These are phyloP conservation scores for Xylariales sp. DNA, from an alignment of 2,329 filamentous ascomycete genomes.

Conservation along the genomic window DNA sequence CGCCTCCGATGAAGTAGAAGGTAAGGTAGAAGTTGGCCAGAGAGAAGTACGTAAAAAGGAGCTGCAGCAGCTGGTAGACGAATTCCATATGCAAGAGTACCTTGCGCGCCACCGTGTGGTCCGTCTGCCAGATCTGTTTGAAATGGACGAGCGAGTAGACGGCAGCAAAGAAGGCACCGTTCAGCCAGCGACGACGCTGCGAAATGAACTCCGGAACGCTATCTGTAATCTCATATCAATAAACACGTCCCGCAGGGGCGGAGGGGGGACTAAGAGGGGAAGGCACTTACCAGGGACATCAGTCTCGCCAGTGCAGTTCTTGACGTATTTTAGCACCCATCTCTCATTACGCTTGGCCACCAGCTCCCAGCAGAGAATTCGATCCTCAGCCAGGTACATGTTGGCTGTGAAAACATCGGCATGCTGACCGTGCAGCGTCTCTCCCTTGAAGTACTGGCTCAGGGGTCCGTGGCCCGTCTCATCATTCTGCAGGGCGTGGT, in stretches of 20 bases:
- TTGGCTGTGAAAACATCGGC: slow-evolving; percentile 98
- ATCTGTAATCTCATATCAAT: too few relatives aligned
- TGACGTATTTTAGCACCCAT: slow-evolving; percentile 98
- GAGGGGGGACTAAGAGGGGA: too few relatives aligned
- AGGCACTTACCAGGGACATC: slow-evolving; percentile 80
- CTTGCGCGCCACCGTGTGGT: slow-evolving; percentile 87
- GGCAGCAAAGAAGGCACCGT: slow-evolving; percentile 97
- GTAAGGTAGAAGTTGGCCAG: slow-evolving; percentile 98
- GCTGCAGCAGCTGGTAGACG: slow-evolving; percentile 86
- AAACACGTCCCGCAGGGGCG: too few relatives aligned
- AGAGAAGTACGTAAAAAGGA: slow-evolving; percentile 96
- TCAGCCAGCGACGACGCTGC: slow-evolving; percentile 93
- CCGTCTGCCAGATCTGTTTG: slow-evolving; percentile 86
- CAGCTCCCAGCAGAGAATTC: slow-evolving; percentile 93
- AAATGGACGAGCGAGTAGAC: slow-evolving; percentile 97
- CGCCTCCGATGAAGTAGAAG: slow-evolving; percentile 96
- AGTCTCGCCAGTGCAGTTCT: slow-evolving; percentile 92
- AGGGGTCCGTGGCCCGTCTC: slow-evolving; percentile 89
- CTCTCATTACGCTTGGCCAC: slow-evolving; percentile 91
- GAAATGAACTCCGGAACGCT: slow-evolving; percentile 95
- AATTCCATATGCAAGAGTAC: slow-evolving; percentile 92
- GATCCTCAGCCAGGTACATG: slow-evolving; percentile 98
- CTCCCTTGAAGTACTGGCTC: slow-evolving; percentile 95
- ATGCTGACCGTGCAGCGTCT: slow-evolving; percentile 84
- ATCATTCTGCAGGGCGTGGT: slow-evolving; percentile 91